Evolutionary conservation across 2,329 filamentous ascomycete species (phyloP), one percentile per base, ranked within the genome.

Genomic region (Paecilomyces niveus): DNA sequence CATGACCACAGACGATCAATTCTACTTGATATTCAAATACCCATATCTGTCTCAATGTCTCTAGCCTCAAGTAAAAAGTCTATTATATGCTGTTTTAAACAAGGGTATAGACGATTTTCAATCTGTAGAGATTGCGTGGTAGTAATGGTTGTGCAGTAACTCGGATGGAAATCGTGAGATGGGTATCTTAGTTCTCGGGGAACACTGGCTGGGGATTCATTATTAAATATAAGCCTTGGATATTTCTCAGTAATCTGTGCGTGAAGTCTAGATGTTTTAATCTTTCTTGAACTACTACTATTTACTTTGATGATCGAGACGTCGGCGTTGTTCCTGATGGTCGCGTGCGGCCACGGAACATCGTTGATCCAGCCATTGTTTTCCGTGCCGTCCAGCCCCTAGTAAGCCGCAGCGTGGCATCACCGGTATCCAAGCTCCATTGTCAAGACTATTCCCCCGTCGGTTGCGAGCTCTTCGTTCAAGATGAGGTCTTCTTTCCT

Each of bases 361-460:
- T 68, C 45, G 54, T 68, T 71, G 35, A 65, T 64, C 65, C 71
- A 62, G 59, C 18, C 29, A 15, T 55, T 54, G n/a, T 31, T 45
- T 45, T 50, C 26, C 54, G 31, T 56, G 11, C 26, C 54, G 24
- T 29, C 26, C 54, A 63, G 64, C 63, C 67, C 67, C 68, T 66
- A 66, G 64, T 63, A 70, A 24, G 22, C 50, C 21, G 67, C 63
- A 62, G 64, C 65, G 70, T 73, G 71, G 70, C 71, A 70, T 72
- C 71, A 67, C 62, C 63, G 65, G 54, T 60, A 62, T 60, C 63
- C 64, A 64, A 65, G 57, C 50, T 52, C 50, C 21, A 29, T 52
- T 52, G 50, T 29, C 61, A 58, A 57, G 54, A 63, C 57, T 54
- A 58, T 51, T 55, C 54, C 52, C 58, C 58, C 57, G 59, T 60